Percentiles rank a stretch among this genome's conserved stretches.
Evolutionary conservation across 495 filamentous ascomycete species (phyloP).

Genomic region (Tuber aestivum): DNA sequence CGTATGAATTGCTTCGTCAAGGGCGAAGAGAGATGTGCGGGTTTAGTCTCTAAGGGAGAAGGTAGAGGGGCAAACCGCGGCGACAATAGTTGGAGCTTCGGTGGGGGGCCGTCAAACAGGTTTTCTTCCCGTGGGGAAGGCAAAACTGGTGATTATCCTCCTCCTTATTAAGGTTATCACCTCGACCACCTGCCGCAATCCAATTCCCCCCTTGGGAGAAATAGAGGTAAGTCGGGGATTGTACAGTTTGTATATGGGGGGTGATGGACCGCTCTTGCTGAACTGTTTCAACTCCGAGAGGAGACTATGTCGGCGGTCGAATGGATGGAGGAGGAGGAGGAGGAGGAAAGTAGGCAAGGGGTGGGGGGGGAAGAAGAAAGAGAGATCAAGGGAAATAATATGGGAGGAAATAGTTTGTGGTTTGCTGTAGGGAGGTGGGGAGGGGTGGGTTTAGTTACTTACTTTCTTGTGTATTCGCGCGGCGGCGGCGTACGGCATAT

Average conservation of each 20-base stretch:
- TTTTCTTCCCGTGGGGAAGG: background rate
- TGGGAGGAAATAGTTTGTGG: background rate
- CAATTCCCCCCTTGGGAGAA: background rate
- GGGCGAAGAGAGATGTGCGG: background rate
- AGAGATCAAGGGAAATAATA: slow-evolving; percentile 10
- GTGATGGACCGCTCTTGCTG: slow-evolving; percentile 6
- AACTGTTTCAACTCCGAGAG: slow-evolving; percentile 13
- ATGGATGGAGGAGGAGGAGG: background rate
- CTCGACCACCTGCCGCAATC: background rate
- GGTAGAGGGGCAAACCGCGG: background rate
- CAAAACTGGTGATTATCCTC: background rate
- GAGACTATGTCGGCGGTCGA: background rate
- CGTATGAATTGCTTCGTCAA: background rate
- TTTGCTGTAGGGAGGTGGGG: slow-evolving; percentile 2
- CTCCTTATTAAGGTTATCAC: background rate
- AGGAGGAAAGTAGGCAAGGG: background rate
- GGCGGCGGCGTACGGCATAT: slow-evolving; percentile 34
- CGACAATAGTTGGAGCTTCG: background rate
- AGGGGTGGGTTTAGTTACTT: slow-evolving; percentile 28
- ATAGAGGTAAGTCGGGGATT: background rate
- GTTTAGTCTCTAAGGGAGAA: background rate
- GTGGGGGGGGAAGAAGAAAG: background rate
- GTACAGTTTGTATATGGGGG: slow-evolving; percentile 7
- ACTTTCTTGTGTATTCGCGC: slow-evolving; percentile 27
- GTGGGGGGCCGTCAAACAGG: background rate